phyloP scores from a whole-genome alignment of 2,329 filamentous ascomycete genomes.

The Westerdykella ornata region DNA sequence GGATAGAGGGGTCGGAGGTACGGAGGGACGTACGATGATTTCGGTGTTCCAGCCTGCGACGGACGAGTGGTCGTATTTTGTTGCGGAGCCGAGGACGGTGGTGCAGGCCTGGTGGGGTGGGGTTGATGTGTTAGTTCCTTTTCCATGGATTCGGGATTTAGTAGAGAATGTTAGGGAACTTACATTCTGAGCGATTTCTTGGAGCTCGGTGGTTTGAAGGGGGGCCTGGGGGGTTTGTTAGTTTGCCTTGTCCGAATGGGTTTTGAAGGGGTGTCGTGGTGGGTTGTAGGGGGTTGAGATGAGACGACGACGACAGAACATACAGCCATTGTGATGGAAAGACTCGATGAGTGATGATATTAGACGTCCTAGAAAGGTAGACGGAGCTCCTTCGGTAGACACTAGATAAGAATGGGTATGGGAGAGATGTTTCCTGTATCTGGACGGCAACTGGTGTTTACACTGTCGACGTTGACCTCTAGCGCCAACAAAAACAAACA shows the following conservation, averaged over 20 bases:
- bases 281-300: neutral
- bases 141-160: slow-evolving; percentile 5
- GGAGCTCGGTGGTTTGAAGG: slow-evolving; percentile 28
- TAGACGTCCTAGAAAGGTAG: too few relatives aligned
- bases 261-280: too few relatives aligned
- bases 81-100: slow-evolving; percentile 63
- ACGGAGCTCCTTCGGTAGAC: too few relatives aligned
- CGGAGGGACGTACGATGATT: slow-evolving; percentile 67
- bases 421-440: too few relatives aligned
- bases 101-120: slow-evolving; percentile 81
- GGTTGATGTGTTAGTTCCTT: neutral
- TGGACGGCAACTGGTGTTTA: too few relatives aligned
- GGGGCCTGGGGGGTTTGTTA: slow-evolving; percentile 18
- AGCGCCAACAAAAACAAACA: too few relatives aligned
- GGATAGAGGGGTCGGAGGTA: slow-evolving; percentile 1
- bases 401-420: too few relatives aligned
- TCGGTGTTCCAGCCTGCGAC: slow-evolving; percentile 83
- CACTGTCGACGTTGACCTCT: too few relatives aligned
- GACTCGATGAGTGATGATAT: too few relatives aligned
- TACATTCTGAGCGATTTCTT: slow-evolving; percentile 27
- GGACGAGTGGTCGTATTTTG: slow-evolving; percentile 79
- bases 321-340: slow-evolving; percentile 22
- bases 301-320: slow-evolving; percentile 7
- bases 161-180: neutral
- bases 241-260: neutral